Base-by-base conservation (phyloP, 768 basidiomycete genomes). In the Guyanaporus albipodus region DNA sequence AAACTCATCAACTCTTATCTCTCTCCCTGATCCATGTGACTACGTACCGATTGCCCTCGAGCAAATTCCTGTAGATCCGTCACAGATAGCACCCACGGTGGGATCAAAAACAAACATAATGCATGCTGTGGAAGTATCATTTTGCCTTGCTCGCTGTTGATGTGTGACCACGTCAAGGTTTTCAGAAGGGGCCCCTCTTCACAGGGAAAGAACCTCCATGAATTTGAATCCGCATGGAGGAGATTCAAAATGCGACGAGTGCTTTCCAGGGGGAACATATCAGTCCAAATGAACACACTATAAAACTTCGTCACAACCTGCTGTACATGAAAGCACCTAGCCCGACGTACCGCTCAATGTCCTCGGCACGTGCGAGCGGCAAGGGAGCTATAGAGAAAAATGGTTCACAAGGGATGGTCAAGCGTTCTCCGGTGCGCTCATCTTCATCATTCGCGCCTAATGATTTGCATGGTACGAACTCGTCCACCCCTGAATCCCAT, bases 211-310 rank as follows among this genome's bases (percentile, higher is more conserved):
- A 73, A 60, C 8, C 53, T 59, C 64, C 67, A 74, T 6, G 59
- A 44, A 10, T 33, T 43, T 2, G 63, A 58, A 31, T 62, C 55
- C 8, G 58, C 59, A 35, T 62, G 67, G 19, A 64, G 42, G 21
- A 70, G 48, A 38, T 66, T 67, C 45, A 75, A 51, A 21, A 71
- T 48, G 23, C 70, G 67, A 55, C 77, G 74, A 12, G 70, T 68
- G 8, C 76, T 82, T 56, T 72, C 70, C 19, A 84, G 59, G 4
- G 80, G 78, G 38, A 78, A 69, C 46, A 70, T 70, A 22, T 71
- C 70, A 14, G 81, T 53, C 80, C 80, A 82, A 21, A 67, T 60
- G 19, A 66, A 59, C 32, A 80, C 59, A 24, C 80, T 82, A 42
- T 21, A 18, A 8, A 39, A 14, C 18, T 32, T 27, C 3, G 23